These are phyloP conservation scores for Globisporangium yorkense DNA, from an alignment of 352 stramenopile species.

Conservation along the genomic window DNA sequence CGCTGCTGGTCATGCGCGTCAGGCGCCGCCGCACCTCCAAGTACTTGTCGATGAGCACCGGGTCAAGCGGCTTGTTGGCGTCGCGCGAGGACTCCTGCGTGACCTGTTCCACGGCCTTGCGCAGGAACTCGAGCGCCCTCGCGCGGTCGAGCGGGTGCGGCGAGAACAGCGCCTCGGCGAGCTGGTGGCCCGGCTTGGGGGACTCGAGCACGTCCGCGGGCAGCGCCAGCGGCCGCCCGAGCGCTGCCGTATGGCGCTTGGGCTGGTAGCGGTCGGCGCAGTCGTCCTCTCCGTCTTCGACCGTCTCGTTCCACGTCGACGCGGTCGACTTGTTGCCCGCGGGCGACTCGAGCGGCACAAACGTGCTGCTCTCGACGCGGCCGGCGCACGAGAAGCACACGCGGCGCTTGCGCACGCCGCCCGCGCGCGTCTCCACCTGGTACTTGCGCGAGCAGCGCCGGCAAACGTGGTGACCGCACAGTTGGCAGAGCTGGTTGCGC, in stretches of 20 bases:
- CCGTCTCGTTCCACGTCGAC: slow-evolving; percentile 7
- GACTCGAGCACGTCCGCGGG: slow-evolving; percentile 19
- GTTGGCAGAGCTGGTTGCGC: slow-evolving; percentile 50
- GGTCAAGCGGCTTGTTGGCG: slow-evolving; percentile 19
- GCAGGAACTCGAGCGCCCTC: slow-evolving; percentile 43
- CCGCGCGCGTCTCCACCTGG: slow-evolving; percentile 49
- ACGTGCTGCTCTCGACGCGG: slow-evolving; percentile 6
- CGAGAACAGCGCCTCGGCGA: slow-evolving; percentile 63
- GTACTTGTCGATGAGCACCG: slow-evolving; percentile 45
- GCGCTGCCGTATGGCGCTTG: background rate
- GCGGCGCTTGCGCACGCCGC: slow-evolving; percentile 42
- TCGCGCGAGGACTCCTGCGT: slow-evolving; percentile 9
- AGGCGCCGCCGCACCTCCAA: slow-evolving; percentile 37
- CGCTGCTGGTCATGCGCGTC: slow-evolving; percentile 19
- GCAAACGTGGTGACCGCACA: slow-evolving; percentile 57
- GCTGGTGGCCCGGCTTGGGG: slow-evolving; percentile 33
- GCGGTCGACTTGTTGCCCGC: slow-evolving; percentile 2
- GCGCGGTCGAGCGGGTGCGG: slow-evolving; percentile 39
- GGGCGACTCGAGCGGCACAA: slow-evolving; percentile 1
- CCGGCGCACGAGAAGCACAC: slow-evolving; percentile 28
- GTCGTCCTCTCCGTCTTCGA: slow-evolving; percentile 10
- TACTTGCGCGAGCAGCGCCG: slow-evolving; percentile 62
- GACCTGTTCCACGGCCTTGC: slow-evolving; percentile 40
- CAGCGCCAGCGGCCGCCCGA: slow-evolving; percentile 7
- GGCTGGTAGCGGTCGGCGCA: background rate